Base-by-base conservation (phyloP, 352 stramenopile genomes). In the Globisporangium canariense region DNA sequence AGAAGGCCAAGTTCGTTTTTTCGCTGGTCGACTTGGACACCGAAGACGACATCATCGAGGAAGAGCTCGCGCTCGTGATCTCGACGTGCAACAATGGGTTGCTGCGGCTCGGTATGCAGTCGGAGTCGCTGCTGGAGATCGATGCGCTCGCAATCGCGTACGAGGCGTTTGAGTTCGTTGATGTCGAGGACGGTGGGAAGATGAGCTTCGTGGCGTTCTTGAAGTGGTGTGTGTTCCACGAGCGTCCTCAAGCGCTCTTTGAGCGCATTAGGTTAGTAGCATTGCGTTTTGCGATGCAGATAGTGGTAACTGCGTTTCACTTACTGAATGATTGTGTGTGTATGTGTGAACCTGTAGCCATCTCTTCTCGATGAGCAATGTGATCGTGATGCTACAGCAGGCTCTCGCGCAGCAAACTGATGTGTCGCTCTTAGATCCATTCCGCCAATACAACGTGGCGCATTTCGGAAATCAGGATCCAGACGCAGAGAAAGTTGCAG, bases 31-130 rank as follows among this genome's bases (percentile, higher is more conserved):
- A 91, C 60, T 68, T 93, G 50, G 82, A 93, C 59, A 80, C 70
- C 1, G 84, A 93, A 54, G 84, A 93, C 67, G 84, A 93, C 60
- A 82, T 90, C 46, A 74, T 83, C 62, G 80, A 89, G 61, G 74
- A 81, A 36, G 82, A 91, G 66, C 69, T 93, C 50, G 82, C 79
- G 28, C 74, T 93, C 54, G 62, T 89, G 3, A 70, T 93, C n/a
- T 76, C 76, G 11, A 66, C 79, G 7, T 87, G 75, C 47, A 78
- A 60, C 40, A 66, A 79, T 11, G 84, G 82, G 0, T 55, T 93
- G 11, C 45, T 55, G 3, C 69, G 78, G 0, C 69, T 91, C 0
- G 66, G 71, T 0, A 18, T 93, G 0, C 38, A 61, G 55, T 22
- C 54, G 5, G 64, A 67, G 3, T 30, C 57, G 18, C 25, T 85